A percentile compares a stretch with the other conserved stretches of the same genome.
Conservation (phyloP, 768 basidiomycete genomes). For the Psilocybe tampanensis region DNA sequence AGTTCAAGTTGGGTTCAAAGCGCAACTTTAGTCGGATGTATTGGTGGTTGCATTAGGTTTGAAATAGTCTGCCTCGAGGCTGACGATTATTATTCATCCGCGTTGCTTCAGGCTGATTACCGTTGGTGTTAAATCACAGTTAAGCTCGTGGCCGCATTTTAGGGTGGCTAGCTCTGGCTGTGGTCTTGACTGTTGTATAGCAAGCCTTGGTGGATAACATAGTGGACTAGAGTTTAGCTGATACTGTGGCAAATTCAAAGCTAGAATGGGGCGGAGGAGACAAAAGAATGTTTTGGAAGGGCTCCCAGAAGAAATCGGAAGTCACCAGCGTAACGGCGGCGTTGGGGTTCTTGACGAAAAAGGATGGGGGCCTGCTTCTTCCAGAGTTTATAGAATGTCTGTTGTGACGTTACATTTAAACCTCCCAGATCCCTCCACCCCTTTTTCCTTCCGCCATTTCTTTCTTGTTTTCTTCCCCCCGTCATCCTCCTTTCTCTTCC, state of each 20-base stretch:
- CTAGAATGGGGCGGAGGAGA: constrained; percentile 16
- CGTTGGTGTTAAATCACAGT: constrained; percentile 15
- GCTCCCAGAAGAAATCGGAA: constrained; percentile 10
- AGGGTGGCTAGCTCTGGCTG: neutral
- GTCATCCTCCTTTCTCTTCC: constrained; percentile 27
- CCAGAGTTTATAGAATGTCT: constrained; percentile 49
- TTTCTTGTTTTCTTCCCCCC: constrained; percentile 42
- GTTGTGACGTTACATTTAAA: constrained; percentile 37
- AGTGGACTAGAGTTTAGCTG: neutral
- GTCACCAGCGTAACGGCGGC: constrained; percentile 24
- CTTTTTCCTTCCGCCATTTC: constrained; percentile 27
- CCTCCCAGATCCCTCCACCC: constrained; percentile 22
- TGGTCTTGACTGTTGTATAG: neutral
- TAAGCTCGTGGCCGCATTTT: constrained; percentile 13
- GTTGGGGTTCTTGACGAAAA: constrained; percentile 30
- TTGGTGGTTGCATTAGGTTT: neutral
- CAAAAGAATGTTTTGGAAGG: constrained; percentile 6
- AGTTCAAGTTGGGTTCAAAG: too few relatives aligned
- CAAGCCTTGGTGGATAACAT: constrained; percentile 2
- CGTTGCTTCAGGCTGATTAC: constrained; percentile 14
- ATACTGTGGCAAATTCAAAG: constrained; percentile 14
- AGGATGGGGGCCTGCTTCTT: constrained; percentile 43
- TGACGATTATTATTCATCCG: constrained; percentile 13
- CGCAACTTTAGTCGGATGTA: too few relatives aligned
- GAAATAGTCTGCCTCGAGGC: constrained; percentile 10